A percentile compares a stretch with the other conserved stretches of the same genome.
Evolutionary conservation across 2,329 filamentous ascomycete genomes (phyloP).

Genomic region (Cordyceps cateniannulata): DNA sequence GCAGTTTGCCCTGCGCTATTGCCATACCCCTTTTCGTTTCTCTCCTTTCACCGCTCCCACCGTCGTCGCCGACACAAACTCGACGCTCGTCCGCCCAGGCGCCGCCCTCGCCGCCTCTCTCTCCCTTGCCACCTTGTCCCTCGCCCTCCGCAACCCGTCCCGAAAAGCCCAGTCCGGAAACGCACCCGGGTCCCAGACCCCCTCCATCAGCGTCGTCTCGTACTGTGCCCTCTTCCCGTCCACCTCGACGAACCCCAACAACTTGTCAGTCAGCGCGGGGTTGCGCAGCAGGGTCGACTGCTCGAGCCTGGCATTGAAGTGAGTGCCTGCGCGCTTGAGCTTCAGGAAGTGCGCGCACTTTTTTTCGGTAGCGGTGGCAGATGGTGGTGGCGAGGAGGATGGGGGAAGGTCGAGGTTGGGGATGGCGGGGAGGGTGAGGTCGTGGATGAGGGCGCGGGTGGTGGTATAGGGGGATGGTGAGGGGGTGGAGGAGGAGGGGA

Average conservation of each 20-base stretch:
- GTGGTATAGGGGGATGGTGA: slow-evolving; percentile 57
- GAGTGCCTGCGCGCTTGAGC: slow-evolving; percentile 68
- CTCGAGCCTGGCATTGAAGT: slow-evolving; percentile 72
- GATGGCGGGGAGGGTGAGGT: slow-evolving; percentile 65
- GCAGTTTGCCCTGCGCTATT: neutral
- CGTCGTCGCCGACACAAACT: slow-evolving; percentile 38
- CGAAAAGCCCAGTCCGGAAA: slow-evolving; percentile 52
- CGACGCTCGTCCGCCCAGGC: slow-evolving; percentile 37
- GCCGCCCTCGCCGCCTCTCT: slow-evolving; percentile 35
- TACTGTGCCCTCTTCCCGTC: slow-evolving; percentile 48
- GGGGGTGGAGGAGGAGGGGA: slow-evolving; percentile 17
- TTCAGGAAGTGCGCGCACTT: slow-evolving; percentile 70
- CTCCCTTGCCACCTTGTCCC: slow-evolving; percentile 39
- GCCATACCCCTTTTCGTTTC: slow-evolving; percentile 26
- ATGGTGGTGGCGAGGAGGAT: slow-evolving; percentile 64
- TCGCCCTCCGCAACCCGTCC: slow-evolving; percentile 42
- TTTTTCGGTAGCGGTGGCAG: slow-evolving; percentile 44
- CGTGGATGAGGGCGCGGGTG: slow-evolving; percentile 57
- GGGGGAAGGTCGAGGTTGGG: slow-evolving; percentile 69
- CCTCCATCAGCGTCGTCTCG: slow-evolving; percentile 49
- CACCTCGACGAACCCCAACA: slow-evolving; percentile 59
- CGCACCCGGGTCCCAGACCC: slow-evolving; percentile 51
- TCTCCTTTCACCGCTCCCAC: slow-evolving; percentile 25
- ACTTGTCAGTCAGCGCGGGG: slow-evolving; percentile 64
- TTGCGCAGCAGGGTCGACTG: slow-evolving; percentile 63